Percentiles rank a stretch among this genome's conserved stretches.
phyloP scores from a whole-genome alignment of 179 eudicot genomes.

The Carnegiea gigantea region DNA sequence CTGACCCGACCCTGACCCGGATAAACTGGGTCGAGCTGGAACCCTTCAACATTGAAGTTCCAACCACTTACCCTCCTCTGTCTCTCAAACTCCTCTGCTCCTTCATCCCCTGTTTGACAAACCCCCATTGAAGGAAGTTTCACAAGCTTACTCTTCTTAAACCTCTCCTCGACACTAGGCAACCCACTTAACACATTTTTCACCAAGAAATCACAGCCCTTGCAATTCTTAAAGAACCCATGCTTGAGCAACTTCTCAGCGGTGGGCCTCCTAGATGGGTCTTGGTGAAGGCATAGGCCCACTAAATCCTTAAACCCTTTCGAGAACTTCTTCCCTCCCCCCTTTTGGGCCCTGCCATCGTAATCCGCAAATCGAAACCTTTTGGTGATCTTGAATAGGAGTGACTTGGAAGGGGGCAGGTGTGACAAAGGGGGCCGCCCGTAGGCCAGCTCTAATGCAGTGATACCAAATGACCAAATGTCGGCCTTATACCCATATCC shows the following conservation, averaged over 20 bases:
- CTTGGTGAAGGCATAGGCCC: constrained; percentile 61
- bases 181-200: constrained; percentile 56
- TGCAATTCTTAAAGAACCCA: constrained; percentile 58
- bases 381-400: constrained; percentile 64
- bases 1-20: constrained; percentile 24
- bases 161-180: constrained; percentile 70
- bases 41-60: constrained; percentile 79
- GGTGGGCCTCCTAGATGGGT: constrained; percentile 65
- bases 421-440: constrained; percentile 80
- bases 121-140: constrained; percentile 30
- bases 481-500: constrained; percentile 79
- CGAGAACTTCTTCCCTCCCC: constrained; percentile 45
- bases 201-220: constrained; percentile 50
- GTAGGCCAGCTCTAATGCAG: constrained; percentile 72
- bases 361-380: constrained; percentile 60
- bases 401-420: constrained; percentile 64
- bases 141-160: constrained; percentile 32
- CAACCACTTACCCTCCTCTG: constrained; percentile 85
- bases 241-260: constrained; percentile 72
- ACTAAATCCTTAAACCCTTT: constrained; percentile 73
- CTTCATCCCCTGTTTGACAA: constrained; percentile 20
- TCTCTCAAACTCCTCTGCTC: constrained; percentile 26
- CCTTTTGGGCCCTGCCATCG: constrained; percentile 28
- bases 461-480: constrained; percentile 84
- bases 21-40: constrained; percentile 60